Evolutionary conservation across 768 basidiomycete genomes (phyloP), one percentile per base, ranked within the genome.

Genomic region (Suillus cothurnatus): DNA sequence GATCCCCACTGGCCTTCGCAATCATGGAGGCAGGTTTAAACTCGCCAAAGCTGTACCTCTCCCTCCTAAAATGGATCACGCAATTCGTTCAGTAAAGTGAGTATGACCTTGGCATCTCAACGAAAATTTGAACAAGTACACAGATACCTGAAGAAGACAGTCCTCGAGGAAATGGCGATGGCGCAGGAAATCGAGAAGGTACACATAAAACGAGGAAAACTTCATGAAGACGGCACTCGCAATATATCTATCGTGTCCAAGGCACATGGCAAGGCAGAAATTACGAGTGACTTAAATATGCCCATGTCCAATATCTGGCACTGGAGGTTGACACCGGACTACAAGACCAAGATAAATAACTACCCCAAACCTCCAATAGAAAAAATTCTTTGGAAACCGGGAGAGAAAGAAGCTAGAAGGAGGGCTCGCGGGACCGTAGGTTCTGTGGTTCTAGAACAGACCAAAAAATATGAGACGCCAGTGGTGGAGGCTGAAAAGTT

Each of bases 111-210:
- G 8, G 3, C 38, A n/a, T 49, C 49, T 8, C 4, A 55, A 28
- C 32, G 53, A 23, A 45, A 31, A 7, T 6, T 47, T 43, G 9
- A 36, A 19, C 19, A 32, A 41, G 58, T 28, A 28, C 19, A 12
- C 52, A 74, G 73, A 59, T 73, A 68, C 52, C 71, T 74, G 38
- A 75, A 73, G 49, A 71, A 65, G 34, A 45, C 68, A 43, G 59
- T 74, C 12, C 58, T 75, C 11, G 67, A 69, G 41, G 70, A 70
- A 58, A 68, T 74, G 65, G 70, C 60, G 12, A 61, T 63, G 19
- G 41, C 53, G 2, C 57, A 60, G 21, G 66, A 72, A 41, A 39
- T 72, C 31, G 68, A 70, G 50, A 73, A 74, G 63, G 55, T 72
- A n/a, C 56, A 38, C 58, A 59, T 70, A 28, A 59, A 41, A 52